Evolutionary conservation across 2,329 filamentous ascomycete genomes (phyloP).

Genomic region (Zymoseptoria brevis): DNA sequence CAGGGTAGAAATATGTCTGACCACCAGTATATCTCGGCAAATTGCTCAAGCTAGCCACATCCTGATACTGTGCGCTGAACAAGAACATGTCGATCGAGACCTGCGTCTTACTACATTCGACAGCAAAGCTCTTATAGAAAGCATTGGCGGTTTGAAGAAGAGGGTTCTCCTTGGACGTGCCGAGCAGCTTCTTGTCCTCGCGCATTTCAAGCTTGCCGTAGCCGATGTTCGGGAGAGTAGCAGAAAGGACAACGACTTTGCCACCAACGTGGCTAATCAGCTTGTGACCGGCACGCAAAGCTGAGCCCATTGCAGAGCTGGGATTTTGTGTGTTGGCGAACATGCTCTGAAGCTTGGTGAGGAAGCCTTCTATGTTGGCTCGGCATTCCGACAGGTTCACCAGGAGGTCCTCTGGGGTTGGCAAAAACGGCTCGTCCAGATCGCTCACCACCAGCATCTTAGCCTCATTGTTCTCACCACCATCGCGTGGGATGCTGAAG

Average conservation of each 20-base stretch:
- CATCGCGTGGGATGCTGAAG: slow-evolving; percentile 87
- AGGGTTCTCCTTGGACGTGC: slow-evolving; percentile 82
- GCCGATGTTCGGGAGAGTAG: slow-evolving; percentile 82
- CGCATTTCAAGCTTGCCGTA: slow-evolving; percentile 85
- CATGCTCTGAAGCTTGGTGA: slow-evolving; percentile 88
- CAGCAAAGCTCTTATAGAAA: slow-evolving; percentile 98
- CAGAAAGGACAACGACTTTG: slow-evolving; percentile 86
- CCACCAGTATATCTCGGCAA: slow-evolving; percentile 92
- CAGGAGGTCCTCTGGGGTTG: slow-evolving; percentile 82
- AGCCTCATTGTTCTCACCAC: slow-evolving; percentile 73
- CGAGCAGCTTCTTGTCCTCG: slow-evolving; percentile 91
- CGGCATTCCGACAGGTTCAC: slow-evolving; percentile 84
- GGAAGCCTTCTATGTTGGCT: slow-evolving; percentile 82
- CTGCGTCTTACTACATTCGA: slow-evolving; percentile 97
- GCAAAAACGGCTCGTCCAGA: slow-evolving; percentile 91
- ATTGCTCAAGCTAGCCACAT: slow-evolving; percentile 93
- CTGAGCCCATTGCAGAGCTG: slow-evolving; percentile 90
- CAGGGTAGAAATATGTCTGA: slow-evolving; percentile 97
- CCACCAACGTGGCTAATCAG: slow-evolving; percentile 89
- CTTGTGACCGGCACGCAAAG: slow-evolving; percentile 86
- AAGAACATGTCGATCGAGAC: slow-evolving; percentile 98
- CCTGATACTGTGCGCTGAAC: slow-evolving; percentile 92
- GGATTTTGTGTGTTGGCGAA: slow-evolving; percentile 89
- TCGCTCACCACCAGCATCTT: slow-evolving; percentile 94
- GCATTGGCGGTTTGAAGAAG: slow-evolving; percentile 87